Evolutionary conservation across 352 stramenopile genomes (phyloP), one percentile per base, ranked within the genome.

Genomic region (Paralagenidium karlingii): DNA sequence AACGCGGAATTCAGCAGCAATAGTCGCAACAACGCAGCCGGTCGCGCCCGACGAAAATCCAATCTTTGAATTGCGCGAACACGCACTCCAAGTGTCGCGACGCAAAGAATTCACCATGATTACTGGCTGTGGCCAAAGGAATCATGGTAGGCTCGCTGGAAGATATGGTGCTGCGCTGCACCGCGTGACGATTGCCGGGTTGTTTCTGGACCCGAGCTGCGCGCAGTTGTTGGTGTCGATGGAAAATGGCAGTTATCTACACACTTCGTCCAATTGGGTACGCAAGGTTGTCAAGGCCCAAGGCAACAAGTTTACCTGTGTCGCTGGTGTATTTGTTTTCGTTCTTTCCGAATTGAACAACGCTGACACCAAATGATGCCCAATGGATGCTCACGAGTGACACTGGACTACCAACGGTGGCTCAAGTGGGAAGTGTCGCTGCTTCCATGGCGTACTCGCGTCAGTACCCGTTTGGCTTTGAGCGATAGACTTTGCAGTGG

Each of bases 271-370:
- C 13, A 85, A 73, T 8, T 74, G 77, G 1, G 74, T 76, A 5
- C 83, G 82, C 52, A 90, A 90, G 58, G 71, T 93, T 40, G 82
- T 82, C 53, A 90, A 93, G 48, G 74, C 74, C 6, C 71, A 87
- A 32, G 60, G 53, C 10, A 39, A 82, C 39, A 70, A 84, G 56
- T 76, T 93, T 37, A 75, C 73, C 6, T 77, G 64, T 42, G 69
- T 93, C 25, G 79, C 74, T n/a, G n/a, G n/a, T n/a, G n/a, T n/a
- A n/a, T n/a, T n/a, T n/a, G n/a, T n/a, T n/a, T n/a, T n/a, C n/a
- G n/a, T n/a, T n/a, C n/a, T n/a, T n/a, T n/a, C n/a, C n/a, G n/a
- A n/a, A n/a, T n/a, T n/a, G n/a, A n/a, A n/a, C n/a, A n/a, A n/a
- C n/a, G n/a, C n/a, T n/a, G n/a, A n/a, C n/a, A n/a, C n/a, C n/a